A percentile compares a stretch with the other conserved stretches of the same genome.
Conservation (phyloP, 805 yeast genomes). For the Isabelozyma rhagii region DNA sequence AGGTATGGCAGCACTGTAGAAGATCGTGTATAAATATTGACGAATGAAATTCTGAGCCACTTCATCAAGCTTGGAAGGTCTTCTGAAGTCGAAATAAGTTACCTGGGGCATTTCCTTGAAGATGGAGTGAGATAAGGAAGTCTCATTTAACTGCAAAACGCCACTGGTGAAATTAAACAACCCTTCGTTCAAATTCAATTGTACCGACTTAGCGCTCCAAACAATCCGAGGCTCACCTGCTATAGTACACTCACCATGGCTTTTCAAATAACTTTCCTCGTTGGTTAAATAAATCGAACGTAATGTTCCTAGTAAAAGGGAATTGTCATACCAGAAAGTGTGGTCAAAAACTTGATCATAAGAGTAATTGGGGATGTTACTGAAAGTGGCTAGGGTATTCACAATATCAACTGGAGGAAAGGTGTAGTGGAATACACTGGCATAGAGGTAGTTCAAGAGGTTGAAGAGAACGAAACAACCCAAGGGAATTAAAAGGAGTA, state of each 20-base stretch:
- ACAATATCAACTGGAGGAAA: slow-evolving; percentile 16
- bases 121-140: not conserved
- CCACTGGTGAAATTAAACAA: slow-evolving; percentile 4
- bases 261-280: slow-evolving; percentile 13
- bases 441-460: slow-evolving; percentile 3
- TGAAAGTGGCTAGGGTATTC: not conserved
- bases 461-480: not conserved
- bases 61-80: not conserved
- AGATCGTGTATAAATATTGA: slow-evolving; percentile 8
- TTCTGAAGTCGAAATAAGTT: not conserved
- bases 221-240: slow-evolving; percentile 13
- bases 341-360: not conserved
- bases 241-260: slow-evolving; percentile 14
- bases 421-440: slow-evolving; percentile 2
- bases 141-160: not conserved
- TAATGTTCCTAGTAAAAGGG: slow-evolving; percentile 4
- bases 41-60: slow-evolving; percentile 4
- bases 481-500: not conserved
- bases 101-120: not conserved
- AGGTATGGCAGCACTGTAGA: slow-evolving; percentile 13
- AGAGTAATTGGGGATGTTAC: slow-evolving; percentile 1
- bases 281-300: slow-evolving; percentile 16
- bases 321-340: slow-evolving; percentile 2
- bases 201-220: slow-evolving; percentile 3
- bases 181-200: slow-evolving; percentile 8